Base-by-base conservation (phyloP, 2,329 filamentous ascomycete genomes). In the Hypoxylon sp. region DNA sequence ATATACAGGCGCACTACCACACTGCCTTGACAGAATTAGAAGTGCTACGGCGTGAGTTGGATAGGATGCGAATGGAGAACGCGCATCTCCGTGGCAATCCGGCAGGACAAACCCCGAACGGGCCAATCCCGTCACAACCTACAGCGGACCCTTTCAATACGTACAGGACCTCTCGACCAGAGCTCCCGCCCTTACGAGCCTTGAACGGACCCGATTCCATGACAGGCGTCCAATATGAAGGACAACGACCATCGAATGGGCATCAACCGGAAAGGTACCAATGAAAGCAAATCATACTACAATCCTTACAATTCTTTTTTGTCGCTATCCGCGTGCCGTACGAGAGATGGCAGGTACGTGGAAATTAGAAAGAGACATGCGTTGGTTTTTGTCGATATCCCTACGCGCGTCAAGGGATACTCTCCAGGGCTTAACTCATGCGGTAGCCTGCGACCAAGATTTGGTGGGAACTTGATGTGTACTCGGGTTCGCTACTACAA, bases 161-260 rank as follows among this genome's bases (percentile, higher is more conserved):
- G n/a, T n/a, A n/a, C n/a, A n/a, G n/a, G n/a, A n/a, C n/a, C n/a
- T n/a, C n/a, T n/a, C 74, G 79, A 13, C 75, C 76, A 9, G 78
- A 83, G 60, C 70, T 86, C 20, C 83, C 83, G 8, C 83, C 83
- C 2, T 72, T 86, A 25, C 75, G 82, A 7, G 76, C 78, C 11
- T 68, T 84, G 11, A 78, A 68, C 20, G 70, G 68, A 0, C 78
- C 83, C 1, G 83, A 87, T 15, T 81, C 81, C 1, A 87, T 87
- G 84, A 84, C 81, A 1, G 84, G 84, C 2, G 82, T 87, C 4
- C 83, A 86, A 63, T 87, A 87, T 41, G 81, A 84, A 19, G 70
- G 72, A 4, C 72, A 78, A 2, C 72, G 76, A 15, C 57, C 70
- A n/a, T n/a, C n/a, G 5, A 78, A 76, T 51, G 78, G 77, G 4